Conservation (phyloP, 2,329 filamentous ascomycete species). For the Exserohilum turcica region DNA sequence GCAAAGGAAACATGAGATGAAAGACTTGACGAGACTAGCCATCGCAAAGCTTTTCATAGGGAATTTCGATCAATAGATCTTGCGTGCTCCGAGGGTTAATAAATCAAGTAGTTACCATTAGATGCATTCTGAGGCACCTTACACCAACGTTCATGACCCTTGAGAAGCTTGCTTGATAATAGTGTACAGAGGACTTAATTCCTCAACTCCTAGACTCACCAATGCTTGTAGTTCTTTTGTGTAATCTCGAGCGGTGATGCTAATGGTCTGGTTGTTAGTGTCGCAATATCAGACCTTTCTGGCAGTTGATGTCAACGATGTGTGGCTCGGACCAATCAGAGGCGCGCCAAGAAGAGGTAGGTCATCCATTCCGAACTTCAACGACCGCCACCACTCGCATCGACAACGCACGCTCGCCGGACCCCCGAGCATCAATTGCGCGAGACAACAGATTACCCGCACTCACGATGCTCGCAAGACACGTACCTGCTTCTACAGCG, state of each 20-base stretch:
- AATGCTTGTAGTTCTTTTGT: neutral
- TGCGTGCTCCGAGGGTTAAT: too few relatives aligned
- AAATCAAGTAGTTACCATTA: too few relatives aligned
- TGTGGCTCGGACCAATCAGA: conserved; percentile 25
- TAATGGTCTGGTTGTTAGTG: neutral
- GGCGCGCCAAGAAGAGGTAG: conserved; percentile 19
- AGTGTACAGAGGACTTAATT: too few relatives aligned
- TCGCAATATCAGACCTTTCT: conserved; percentile 8
- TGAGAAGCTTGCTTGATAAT: too few relatives aligned
- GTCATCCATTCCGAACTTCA: conserved; percentile 33
- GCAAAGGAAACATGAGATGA: too few relatives aligned
- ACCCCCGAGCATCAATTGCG: conserved; percentile 48
- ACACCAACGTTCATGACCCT: too few relatives aligned
- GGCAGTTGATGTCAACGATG: conserved; percentile 31
- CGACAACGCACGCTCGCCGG: conserved; percentile 35
- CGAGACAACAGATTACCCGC: conserved; percentile 28
- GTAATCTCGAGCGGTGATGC: neutral
- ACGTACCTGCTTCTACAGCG: conserved; percentile 47
- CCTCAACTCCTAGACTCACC: neutral
- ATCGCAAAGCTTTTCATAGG: too few relatives aligned
- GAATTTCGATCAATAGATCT: too few relatives aligned
- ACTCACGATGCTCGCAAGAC: conserved; percentile 50
- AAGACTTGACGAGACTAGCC: too few relatives aligned
- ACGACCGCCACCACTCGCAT: conserved; percentile 37
- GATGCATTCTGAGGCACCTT: too few relatives aligned